Evolutionary conservation across 2,329 filamentous ascomycete genomes (phyloP).

Genomic region (Ophiocordyceps australis): DNA sequence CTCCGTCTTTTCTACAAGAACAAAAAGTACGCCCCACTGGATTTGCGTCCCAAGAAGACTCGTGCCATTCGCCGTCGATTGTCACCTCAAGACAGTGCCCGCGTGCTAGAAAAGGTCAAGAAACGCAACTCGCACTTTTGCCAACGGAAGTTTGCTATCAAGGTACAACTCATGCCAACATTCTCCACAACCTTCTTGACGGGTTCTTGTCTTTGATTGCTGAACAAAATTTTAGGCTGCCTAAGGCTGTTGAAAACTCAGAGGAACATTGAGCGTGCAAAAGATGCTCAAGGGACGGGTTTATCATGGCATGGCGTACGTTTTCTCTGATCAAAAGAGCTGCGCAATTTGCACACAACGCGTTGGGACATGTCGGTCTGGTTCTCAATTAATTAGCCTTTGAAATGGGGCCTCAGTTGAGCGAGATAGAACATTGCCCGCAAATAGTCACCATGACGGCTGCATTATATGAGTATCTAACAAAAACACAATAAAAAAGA

Average conservation of each 20-base stretch:
- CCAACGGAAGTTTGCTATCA: conserved; percentile 96
- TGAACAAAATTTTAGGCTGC: too few species aligned
- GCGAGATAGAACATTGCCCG: too few species aligned
- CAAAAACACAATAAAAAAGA: too few species aligned
- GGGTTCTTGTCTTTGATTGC: too few species aligned
- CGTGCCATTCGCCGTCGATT: conserved; percentile 92
- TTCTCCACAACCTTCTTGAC: not conserved
- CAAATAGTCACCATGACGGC: too few species aligned
- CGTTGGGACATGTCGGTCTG: conserved; percentile 18
- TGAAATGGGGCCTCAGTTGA: too few species aligned
- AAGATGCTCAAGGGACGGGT: too few species aligned
- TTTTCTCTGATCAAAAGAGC: conserved; percentile 14
- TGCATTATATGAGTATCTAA: too few species aligned
- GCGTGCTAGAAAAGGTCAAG: conserved; percentile 83
- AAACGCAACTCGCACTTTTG: conserved; percentile 95
- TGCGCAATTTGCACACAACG: conserved; percentile 19
- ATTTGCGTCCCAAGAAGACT: conserved; percentile 96
- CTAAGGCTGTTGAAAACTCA: conserved; percentile 4
- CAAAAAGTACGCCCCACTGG: conserved; percentile 98
- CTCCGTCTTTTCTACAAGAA: conserved; percentile 98
- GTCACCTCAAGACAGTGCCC: conserved; percentile 74
- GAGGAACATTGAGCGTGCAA: too few species aligned
- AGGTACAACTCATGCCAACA: conserved; percentile 38
- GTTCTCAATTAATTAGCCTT: too few species aligned
- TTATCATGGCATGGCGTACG: conserved; percentile 18